Base-by-base conservation (phyloP, 192 early-diverging fungal genomes). In the Linnemannia zychae region DNA sequence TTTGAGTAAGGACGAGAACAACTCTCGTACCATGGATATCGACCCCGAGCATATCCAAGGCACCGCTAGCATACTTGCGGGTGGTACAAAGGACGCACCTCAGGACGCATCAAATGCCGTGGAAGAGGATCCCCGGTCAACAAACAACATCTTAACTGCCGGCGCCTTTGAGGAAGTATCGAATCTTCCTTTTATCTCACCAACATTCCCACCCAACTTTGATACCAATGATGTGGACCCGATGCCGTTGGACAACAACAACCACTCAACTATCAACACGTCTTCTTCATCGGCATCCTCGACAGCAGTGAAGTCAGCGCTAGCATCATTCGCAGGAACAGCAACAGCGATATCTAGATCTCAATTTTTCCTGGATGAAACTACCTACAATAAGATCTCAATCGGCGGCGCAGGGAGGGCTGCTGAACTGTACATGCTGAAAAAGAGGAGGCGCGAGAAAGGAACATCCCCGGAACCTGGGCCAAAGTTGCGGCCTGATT, bases 351-450 rank as follows among this genome's bases (percentile, higher is more conserved):
- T 15, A 63, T 63, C 79, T n/a, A 52, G 17, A 13, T 24, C 28
- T 22, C 17, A 22, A 50, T 53, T 50, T 46, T 84, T 84, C 33
- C 69, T 84, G 52, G 72, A 66, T n/a, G 76, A 77, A 31, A 34
- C 69, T 40, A 22, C 67, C 46, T 84, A 72, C 72, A 78, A 84
- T 40, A 24, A 70, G 20, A 20, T 77, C 15, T 84, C 81, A 0
- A 66, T 46, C 2, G 44, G 67, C 20, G 76, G 81, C 18, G 65
- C 67, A 38, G 72, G 50, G 34, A 33, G 71, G 17, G 36, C 74
- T 3, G 65, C 71, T 18, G 76, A 63, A 31, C 17, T 28, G 7
- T 84, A 72, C n/a, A 60, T 76, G 46, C 28, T 40, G 7, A 68
- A 76, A 31, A 67, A 69, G 48, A 24, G 67, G 12, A n/a, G 47